phyloP scores from a whole-genome alignment of 345 rosid genomes.

The Murraya paniculata region DNA sequence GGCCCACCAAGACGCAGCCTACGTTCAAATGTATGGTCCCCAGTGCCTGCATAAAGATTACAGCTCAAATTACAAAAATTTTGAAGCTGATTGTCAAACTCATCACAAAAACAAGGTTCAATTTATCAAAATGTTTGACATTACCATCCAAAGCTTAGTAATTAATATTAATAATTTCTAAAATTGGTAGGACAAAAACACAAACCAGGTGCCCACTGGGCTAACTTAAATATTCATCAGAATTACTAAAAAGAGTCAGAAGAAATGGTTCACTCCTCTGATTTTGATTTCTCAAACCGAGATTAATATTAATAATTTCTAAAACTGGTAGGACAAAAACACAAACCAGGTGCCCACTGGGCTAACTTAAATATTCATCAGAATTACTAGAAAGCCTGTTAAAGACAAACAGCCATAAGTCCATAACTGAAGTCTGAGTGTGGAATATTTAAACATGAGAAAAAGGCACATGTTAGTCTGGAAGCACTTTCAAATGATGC shows the following conservation, averaged over 20 bases:
- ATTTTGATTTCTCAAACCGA: too few species aligned
- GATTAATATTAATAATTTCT: neutral
- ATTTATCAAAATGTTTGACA: neutral
- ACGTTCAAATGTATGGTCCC: slow-evolving; percentile 86
- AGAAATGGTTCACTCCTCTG: too few species aligned
- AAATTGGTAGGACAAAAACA: neutral
- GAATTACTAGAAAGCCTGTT: neutral
- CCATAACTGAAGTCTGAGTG: neutral
- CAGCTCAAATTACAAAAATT: neutral
- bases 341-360: neutral
- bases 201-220: neutral
- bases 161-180: neutral
- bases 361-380: neutral
- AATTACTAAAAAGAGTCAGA: neutral
- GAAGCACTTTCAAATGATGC: neutral
- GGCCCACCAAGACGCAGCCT: slow-evolving; percentile 96
- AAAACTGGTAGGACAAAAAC: neutral
- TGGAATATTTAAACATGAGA: neutral
- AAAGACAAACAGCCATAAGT: neutral
- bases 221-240: neutral
- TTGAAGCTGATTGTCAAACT: neutral
- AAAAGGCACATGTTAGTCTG: neutral
- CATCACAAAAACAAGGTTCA: slow-evolving; percentile 3
- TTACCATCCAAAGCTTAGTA: neutral
- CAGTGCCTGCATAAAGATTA: slow-evolving; percentile 66